These are phyloP conservation scores for Trichoderma arundinaceum DNA, from an alignment of 2,329 filamentous ascomycete genomes.

Conservation along the genomic window DNA sequence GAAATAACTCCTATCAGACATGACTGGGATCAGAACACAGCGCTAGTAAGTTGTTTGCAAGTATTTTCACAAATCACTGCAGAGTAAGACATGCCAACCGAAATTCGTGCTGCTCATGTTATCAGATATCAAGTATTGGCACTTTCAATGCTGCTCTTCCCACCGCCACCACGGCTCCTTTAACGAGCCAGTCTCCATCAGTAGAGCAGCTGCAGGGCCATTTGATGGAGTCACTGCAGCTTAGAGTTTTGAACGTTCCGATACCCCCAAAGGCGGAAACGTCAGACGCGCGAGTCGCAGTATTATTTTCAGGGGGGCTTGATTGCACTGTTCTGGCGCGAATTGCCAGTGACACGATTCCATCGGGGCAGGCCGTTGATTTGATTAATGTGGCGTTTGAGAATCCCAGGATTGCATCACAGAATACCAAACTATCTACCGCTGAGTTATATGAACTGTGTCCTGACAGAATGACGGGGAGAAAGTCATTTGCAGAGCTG, in stretches of 20 bases:
- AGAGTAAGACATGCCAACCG: conserved; percentile 2
- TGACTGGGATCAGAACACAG: conserved; percentile 44
- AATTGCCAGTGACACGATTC: conserved; percentile 77
- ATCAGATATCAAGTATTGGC: conserved; percentile 60
- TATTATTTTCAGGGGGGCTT: conserved; percentile 92
- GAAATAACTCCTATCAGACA: conserved; percentile 37
- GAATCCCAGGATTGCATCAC: conserved; percentile 76
- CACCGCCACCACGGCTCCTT: conserved; percentile 36
- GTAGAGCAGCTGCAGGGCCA: conserved; percentile 60
- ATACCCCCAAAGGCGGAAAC: conserved; percentile 51
- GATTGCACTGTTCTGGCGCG: conserved; percentile 90
- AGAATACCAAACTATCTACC: conserved; percentile 48
- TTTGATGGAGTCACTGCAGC: conserved; percentile 65
- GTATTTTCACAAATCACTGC: conserved; percentile 1
- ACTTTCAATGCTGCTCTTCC: conserved; percentile 57
- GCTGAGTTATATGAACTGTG: conserved; percentile 74
- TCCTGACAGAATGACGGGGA: conserved; percentile 87
- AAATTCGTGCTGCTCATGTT: conserved; percentile 50
- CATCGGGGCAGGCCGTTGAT: conserved; percentile 72
- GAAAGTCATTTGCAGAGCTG: conserved; percentile 79
- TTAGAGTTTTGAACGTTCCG: conserved; percentile 71
- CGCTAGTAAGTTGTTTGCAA: conserved; percentile 52
- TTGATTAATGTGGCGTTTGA: conserved; percentile 96
- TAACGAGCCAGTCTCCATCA: conserved; percentile 49
- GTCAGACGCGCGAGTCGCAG: conserved; percentile 64